Percentiles rank a stretch among this genome's conserved stretches.
phyloP scores from a whole-genome alignment of 2,329 filamentous ascomycete genomes.

The Neodidymelliopsis sp. region DNA sequence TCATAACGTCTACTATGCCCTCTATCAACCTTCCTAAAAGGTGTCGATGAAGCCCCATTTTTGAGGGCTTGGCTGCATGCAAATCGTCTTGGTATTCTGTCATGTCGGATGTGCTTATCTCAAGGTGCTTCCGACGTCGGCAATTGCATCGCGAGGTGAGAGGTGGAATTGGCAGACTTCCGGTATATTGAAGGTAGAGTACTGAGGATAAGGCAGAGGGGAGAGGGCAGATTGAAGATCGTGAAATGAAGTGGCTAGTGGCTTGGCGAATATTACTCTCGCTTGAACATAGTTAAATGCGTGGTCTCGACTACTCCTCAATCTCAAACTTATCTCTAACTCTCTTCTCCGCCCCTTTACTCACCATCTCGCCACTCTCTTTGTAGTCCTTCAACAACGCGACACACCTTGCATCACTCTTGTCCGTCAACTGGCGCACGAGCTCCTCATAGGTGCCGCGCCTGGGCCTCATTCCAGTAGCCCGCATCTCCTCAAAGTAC shows the following conservation, averaged over 20 bases:
- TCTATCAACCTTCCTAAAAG: constrained; percentile 11
- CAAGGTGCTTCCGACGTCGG: not conserved
- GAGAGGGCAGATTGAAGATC: no score
- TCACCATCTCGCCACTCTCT: constrained; percentile 21
- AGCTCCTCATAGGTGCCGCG: constrained; percentile 27
- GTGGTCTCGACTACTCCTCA: not conserved
- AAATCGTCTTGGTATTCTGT: constrained; percentile 13
- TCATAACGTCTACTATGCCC: not conserved
- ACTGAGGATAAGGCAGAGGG: no score
- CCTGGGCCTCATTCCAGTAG: constrained; percentile 20
- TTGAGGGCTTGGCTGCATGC: constrained; percentile 13
- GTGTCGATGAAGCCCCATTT: constrained; percentile 10
- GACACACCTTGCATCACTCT: constrained; percentile 29
- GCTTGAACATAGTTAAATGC: no score
- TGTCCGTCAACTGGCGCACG: constrained; percentile 18
- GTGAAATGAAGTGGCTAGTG: no score
- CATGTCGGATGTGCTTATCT: constrained; percentile 5
- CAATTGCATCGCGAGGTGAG: no score
- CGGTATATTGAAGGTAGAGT: no score
- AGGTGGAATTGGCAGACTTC: no score
- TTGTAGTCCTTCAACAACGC: constrained; percentile 28
- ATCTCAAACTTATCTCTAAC: constrained; percentile 25
- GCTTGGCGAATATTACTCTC: no score
- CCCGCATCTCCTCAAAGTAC: constrained; percentile 61
- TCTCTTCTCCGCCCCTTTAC: constrained; percentile 17